phyloP scores from a whole-genome alignment of 306 rosid genomes.

The Cucumis melo region DNA sequence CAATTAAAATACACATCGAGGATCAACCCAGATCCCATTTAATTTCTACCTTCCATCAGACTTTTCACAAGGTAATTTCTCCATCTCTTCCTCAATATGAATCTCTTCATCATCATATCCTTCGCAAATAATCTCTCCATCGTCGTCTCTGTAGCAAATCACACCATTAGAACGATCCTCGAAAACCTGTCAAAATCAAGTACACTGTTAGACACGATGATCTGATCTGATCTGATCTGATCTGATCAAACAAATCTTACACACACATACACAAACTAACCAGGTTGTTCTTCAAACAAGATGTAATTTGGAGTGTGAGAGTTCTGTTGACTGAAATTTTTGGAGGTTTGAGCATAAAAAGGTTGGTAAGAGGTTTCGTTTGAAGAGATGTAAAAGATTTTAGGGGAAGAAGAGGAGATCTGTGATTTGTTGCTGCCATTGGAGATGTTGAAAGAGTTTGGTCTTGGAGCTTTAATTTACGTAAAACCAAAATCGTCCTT shows the following conservation, averaged over 20 bases:
- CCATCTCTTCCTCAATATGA: conserved; percentile 37
- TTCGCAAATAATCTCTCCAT: conserved; percentile 79
- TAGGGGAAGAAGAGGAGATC: conserved; percentile 22
- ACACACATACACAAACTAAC: conserved; percentile 16
- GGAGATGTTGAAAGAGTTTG: neutral
- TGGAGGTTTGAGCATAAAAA: conserved; percentile 29
- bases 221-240: neutral
- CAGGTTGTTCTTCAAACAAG: conserved; percentile 53
- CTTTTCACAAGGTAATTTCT: conserved; percentile 16
- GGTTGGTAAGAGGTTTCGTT: conserved; percentile 23
- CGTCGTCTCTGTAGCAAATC: conserved; percentile 67
- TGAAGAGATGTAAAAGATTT: conserved; percentile 25
- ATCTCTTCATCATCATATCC: conserved; percentile 94
- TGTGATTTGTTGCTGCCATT: conserved; percentile 44
- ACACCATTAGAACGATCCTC: conserved; percentile 72
- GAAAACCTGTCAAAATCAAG: conserved; percentile 38
- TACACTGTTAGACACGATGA: neutral
- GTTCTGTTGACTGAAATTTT: conserved; percentile 29
- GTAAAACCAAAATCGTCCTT: neutral
- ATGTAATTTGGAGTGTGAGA: conserved; percentile 32
- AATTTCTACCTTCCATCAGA: conserved; percentile 27
- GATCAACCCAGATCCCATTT: neutral
- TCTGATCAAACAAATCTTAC: neutral
- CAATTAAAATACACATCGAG: neutral
- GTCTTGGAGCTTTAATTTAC: neutral